These are phyloP conservation scores for Psilocybe cubensis DNA, from an alignment of 768 basidiomycete genomes.

Conservation along the genomic window DNA sequence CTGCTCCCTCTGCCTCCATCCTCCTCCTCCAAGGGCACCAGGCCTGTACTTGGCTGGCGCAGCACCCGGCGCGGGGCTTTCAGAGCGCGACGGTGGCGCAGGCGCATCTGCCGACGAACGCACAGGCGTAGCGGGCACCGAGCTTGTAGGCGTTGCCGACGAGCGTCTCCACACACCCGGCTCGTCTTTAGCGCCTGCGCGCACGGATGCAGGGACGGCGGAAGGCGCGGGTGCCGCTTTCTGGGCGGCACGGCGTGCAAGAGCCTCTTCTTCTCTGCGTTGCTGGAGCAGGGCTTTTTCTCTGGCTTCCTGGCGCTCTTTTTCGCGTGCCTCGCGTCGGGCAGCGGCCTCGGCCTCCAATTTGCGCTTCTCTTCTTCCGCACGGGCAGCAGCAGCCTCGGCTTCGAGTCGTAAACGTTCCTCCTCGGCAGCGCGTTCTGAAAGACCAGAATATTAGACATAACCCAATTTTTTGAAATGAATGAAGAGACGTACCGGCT, in stretches of 20 bases:
- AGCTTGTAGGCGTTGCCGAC: slow-evolving; percentile 4
- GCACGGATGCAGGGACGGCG: slow-evolving; percentile 21
- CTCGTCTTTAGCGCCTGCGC: slow-evolving; percentile 17
- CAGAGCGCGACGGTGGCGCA: slow-evolving; percentile 47
- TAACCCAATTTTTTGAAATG: not conserved
- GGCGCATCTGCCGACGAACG: slow-evolving; percentile 6
- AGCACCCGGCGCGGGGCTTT: slow-evolving; percentile 55
- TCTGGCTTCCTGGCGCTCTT: slow-evolving; percentile 49
- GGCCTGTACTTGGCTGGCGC: slow-evolving; percentile 47
- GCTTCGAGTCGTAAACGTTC: slow-evolving; percentile 50
- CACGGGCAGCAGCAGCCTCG: slow-evolving; percentile 49
- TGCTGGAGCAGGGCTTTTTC: slow-evolving; percentile 63
- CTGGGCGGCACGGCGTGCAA: slow-evolving; percentile 49
- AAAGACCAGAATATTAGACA: not conserved
- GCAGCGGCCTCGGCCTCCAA: slow-evolving; percentile 61
- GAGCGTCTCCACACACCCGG: slow-evolving; percentile 19
- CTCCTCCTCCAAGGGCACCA: slow-evolving; percentile 40
- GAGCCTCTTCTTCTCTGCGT: slow-evolving; percentile 76
- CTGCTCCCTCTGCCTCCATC: slow-evolving; percentile 65
- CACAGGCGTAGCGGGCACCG: slow-evolving; percentile 13
- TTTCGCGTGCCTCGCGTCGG: slow-evolving; percentile 55
- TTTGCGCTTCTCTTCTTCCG: slow-evolving; percentile 59
- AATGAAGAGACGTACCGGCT: slow-evolving; percentile 46
- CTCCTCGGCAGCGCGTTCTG: slow-evolving; percentile 62
- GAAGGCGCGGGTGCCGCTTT: slow-evolving; percentile 29